Evolutionary conservation across 192 early-diverging fungal genomes (phyloP).

Genomic region (Phycomyces nitens): DNA sequence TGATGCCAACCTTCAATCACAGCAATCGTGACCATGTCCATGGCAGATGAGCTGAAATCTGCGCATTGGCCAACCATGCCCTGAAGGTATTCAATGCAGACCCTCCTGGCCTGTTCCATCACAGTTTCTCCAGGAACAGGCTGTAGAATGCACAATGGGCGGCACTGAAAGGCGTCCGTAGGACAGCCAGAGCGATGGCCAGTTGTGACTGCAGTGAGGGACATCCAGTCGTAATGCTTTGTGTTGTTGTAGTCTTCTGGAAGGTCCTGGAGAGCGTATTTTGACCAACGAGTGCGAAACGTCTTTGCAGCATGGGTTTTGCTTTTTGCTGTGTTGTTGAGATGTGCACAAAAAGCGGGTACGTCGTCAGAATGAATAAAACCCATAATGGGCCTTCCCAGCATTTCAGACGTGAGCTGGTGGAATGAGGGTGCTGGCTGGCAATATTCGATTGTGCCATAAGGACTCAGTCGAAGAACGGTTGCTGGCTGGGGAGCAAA

Average conservation of each 20-base stretch:
- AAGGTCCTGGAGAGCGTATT: not conserved
- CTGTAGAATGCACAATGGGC: not conserved
- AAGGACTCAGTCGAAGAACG: slow-evolving; percentile 16
- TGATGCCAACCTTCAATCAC: not conserved
- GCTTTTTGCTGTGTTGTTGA: not conserved
- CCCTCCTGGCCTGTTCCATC: not conserved
- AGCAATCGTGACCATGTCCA: not conserved
- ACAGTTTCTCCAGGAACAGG: not conserved
- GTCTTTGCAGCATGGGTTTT: not conserved
- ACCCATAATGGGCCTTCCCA: slow-evolving; percentile 13
- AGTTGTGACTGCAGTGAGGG: slow-evolving; percentile 8
- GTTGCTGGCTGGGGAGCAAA: not conserved
- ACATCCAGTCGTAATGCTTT: slow-evolving; percentile 18
- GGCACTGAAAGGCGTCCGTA: not conserved
- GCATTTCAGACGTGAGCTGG: slow-evolving; percentile 3
- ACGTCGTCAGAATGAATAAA: slow-evolving; percentile 14
- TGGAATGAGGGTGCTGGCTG: slow-evolving; percentile 12
- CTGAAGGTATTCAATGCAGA: not conserved
- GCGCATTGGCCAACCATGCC: not conserved
- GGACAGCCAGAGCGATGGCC: not conserved
- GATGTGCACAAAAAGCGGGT: not conserved
- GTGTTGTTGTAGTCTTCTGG: not conserved
- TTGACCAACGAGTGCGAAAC: slow-evolving; percentile 17
- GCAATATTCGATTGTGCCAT: slow-evolving; percentile 20
- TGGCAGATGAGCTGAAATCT: not conserved